Evolutionary conservation across 306 rosid species (phyloP).

Genomic region (Dryas alaskensis): DNA sequence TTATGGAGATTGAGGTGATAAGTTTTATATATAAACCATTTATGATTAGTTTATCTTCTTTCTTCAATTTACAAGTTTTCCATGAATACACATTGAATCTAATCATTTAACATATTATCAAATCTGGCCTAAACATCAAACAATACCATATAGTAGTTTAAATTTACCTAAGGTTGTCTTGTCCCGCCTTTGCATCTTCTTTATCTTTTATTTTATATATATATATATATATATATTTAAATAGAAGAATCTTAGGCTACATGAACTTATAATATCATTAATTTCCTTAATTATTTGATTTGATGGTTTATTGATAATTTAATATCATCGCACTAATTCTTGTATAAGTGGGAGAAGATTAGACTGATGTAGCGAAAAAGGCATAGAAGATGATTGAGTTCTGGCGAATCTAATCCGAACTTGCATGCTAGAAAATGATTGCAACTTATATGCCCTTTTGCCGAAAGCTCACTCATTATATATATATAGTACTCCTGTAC

Average conservation of each 20-base stretch:
- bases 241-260: constrained; percentile 23
- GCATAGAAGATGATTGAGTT: neutral
- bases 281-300: constrained; percentile 5
- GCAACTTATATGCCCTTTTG: neutral
- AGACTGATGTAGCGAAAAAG: constrained; percentile 20
- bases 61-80: too few species aligned
- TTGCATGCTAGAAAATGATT: neutral
- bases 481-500: neutral
- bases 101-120: too few species aligned
- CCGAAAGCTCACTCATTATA: neutral
- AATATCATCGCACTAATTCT: constrained; percentile 14
- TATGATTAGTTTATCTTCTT: too few species aligned
- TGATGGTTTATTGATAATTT: neutral
- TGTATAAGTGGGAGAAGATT: constrained; percentile 22
- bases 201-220: neutral
- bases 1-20: too few species aligned
- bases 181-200: neutral
- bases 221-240: neutral
- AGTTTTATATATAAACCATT: too few species aligned
- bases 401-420: neutral
- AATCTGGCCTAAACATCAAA: too few species aligned
- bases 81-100: too few species aligned
- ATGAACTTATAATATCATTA: constrained; percentile 21
- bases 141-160: too few species aligned
- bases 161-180: too few species aligned